Base-by-base conservation (phyloP, 441 rosid species). In the Geranium incanum region DNA sequence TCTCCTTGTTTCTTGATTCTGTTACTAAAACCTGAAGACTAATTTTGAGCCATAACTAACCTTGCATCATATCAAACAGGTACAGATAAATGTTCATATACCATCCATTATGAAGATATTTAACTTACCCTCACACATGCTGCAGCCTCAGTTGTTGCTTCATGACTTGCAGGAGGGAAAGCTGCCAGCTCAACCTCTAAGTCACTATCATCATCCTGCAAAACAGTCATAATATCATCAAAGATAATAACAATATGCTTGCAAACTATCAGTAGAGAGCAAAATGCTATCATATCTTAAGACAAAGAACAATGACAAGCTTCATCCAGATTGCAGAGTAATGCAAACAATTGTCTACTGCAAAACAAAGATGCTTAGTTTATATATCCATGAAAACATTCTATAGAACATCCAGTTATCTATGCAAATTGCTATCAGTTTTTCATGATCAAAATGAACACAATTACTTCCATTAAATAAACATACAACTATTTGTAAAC, bases 171-270 rank as follows among this genome's bases (percentile, higher is more conserved):
- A 64, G 77, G 80, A 76, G 99, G 97, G 71, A 69, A 84, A 65
- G 92, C 86, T 83, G 92, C 97, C 87, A 95, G 69, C 67, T 95
- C 99, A 66, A 74, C 89, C 68, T 95, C 99, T 65, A 90, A 76
- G 82, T 92, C 98, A 82, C 97, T 92, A 55, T 92, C 93, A 76
- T 90, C 95, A 76, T 92, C 96, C 99, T 95, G 84, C 70, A 82
- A 62, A 68, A 76, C 19, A 69, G 15, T 16, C 6, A 8, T 57
- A 16, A 21, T 57, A 16, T 18, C 23, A 6, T 16, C 63, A 57
- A 16, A 57, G 63, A 16, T 6, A 6, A 5, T 5, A 57, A 57
- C 23, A 57, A 5, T 57, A 4, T 57, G 6, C 6, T 57, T 57
- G 63, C 23, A 16, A 57, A 12, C 38, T 13, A 64, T 15, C 63